phyloP scores from a whole-genome alignment of 495 filamentous ascomycete species.

The Parachaetomium inaequale region DNA sequence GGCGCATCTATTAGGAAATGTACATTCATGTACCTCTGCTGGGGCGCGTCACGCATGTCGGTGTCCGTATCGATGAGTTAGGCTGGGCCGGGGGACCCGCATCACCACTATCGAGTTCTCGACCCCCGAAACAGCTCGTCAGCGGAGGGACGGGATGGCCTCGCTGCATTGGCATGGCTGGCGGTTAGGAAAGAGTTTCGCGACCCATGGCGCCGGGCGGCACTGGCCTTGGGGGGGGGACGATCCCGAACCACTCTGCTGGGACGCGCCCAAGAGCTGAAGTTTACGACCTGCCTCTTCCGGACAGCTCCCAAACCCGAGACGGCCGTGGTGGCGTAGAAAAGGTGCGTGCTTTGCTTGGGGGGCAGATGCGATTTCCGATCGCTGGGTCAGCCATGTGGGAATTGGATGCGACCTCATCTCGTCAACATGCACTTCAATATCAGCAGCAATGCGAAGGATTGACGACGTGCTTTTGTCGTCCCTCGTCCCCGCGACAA shows the following conservation, averaged over 20 bases:
- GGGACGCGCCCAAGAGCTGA: constrained; percentile 8
- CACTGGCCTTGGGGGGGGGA: too few species aligned
- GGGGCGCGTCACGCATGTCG: background rate
- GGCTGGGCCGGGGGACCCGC: background rate
- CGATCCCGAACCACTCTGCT: constrained; percentile 24
- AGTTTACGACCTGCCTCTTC: constrained; percentile 18
- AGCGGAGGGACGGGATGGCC: too few species aligned
- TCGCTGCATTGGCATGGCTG: background rate
- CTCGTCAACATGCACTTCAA: background rate
- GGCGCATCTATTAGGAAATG: background rate
- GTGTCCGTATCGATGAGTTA: background rate
- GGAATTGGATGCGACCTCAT: constrained; percentile 8
- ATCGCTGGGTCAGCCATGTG: constrained; percentile 6
- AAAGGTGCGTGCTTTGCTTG: background rate
- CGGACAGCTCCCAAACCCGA: constrained; percentile 7
- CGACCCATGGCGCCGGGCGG: constrained; percentile 16
- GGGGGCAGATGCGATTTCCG: constrained; percentile 6
- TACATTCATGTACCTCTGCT: background rate
- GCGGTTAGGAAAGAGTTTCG: constrained; percentile 9
- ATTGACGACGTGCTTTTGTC: background rate
- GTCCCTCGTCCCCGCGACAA: background rate
- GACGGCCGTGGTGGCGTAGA: constrained; percentile 3
- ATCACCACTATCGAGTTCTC: background rate
- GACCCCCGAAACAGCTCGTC: background rate
- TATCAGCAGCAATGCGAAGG: background rate